Evolutionary conservation across 805 yeast genomes (phyloP), one percentile per base, ranked within the genome.

Genomic region (Scheffersomyces amazonensis): DNA sequence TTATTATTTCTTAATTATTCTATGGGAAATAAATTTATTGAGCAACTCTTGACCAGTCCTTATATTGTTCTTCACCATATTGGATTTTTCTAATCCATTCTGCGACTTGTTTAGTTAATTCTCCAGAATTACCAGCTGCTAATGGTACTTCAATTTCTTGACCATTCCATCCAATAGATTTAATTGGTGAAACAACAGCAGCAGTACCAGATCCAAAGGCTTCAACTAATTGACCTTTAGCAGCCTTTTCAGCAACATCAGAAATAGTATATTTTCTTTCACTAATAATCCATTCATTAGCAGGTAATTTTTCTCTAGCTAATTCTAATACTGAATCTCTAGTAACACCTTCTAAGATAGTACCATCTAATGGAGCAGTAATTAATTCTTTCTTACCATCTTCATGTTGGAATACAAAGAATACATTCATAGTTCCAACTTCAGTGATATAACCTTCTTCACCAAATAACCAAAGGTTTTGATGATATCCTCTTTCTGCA

Each of bases 131-230:
- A 44, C 95, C 96, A 40, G 76, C 80, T 42, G 80, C 76, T 44
- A 87, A 64, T 44, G 98, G 98, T 34, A 91, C 91, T 5, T 66
- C 47, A 49, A 91, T 87, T 44, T 75, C 77, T 56, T 80, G 60
- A 37, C 83, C 95, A 43, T 76, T 71, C 80, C 81, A 91, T 38
- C 90, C 90, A 56, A 91, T 87, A 54, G 76, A 84, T 63, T 85
- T 82, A 58, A 91, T 89, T 50, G 98, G 98, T 23, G 96, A 82
- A 32, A 93, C 98, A 55, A 91, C 81, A 31, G 98, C 98, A 44
- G 99, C 98, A 39, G 99, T 91, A 55, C 99, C 99, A n/a, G 96
- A 73, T 50, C 98, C 98, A 56, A 91, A 91, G 12, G 96, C 96
- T 73, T 93, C 99, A 6, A 90, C 77, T 51, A 91, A 75, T 58